Evolutionary conservation across 805 yeast genomes (phyloP).

Genomic region (Sungouiella blattae): DNA sequence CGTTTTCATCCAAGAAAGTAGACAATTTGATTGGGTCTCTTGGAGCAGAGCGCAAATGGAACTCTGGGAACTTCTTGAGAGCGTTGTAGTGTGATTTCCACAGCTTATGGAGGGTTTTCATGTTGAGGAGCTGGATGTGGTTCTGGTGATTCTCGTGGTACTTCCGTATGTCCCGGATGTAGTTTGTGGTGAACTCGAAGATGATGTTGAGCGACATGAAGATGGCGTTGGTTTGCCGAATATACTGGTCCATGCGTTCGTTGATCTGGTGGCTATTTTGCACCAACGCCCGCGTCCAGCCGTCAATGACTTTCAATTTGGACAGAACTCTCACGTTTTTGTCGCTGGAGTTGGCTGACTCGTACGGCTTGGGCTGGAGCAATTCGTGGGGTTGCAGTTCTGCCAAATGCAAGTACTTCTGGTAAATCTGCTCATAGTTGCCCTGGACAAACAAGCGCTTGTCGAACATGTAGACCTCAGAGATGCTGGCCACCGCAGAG

Average conservation of each 20-base stretch:
- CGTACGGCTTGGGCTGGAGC: constrained; percentile 1
- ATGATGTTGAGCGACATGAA: constrained; percentile 47
- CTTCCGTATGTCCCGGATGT: constrained; percentile 48
- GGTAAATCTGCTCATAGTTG: constrained; percentile 8
- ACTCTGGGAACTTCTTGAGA: constrained; percentile 34
- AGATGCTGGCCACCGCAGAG: constrained; percentile 47
- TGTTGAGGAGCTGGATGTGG: constrained; percentile 34
- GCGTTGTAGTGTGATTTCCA: constrained; percentile 32
- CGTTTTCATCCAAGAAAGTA: constrained; percentile 27
- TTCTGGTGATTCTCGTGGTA: constrained; percentile 37
- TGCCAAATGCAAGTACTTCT: constrained; percentile 8
- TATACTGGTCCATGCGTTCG: constrained; percentile 23
- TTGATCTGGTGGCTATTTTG: constrained; percentile 36
- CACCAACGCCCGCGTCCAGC: constrained; percentile 49
- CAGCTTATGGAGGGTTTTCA: constrained; percentile 38
- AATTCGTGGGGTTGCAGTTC: constrained; percentile 4
- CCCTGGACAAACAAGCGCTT: constrained; percentile 49
- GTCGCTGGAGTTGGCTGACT: not conserved
- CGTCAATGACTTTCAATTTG: constrained; percentile 43
- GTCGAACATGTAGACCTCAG: constrained; percentile 61
- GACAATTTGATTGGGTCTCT: constrained; percentile 26
- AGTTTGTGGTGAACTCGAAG: constrained; percentile 47
- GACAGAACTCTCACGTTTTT: constrained; percentile 24
- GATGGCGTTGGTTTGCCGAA: constrained; percentile 35
- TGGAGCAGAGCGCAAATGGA: constrained; percentile 27